These are phyloP conservation scores for Nemania bipapillata DNA, from an alignment of 2,329 filamentous ascomycete genomes.

Conservation along the genomic window DNA sequence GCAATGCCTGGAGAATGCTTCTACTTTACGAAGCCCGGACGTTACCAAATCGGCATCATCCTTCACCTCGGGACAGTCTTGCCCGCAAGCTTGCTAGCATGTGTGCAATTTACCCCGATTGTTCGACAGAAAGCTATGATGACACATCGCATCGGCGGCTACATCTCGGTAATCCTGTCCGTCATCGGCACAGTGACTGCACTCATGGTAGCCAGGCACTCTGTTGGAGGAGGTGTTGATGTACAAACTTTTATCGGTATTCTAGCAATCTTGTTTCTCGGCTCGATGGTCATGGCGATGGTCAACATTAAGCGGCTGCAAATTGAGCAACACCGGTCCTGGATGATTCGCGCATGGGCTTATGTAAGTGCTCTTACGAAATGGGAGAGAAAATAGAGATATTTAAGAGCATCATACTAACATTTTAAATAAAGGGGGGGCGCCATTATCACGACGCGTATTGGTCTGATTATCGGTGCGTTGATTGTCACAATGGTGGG, in stretches of 20 bases:
- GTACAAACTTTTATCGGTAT: constrained; percentile 59
- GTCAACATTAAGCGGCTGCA: constrained; percentile 69
- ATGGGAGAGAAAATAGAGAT: too few species aligned
- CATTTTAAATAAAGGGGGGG: constrained; percentile 53
- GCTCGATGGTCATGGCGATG: constrained; percentile 59
- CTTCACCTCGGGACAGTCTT: constrained; percentile 60
- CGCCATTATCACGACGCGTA: constrained; percentile 63
- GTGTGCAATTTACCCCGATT: constrained; percentile 62
- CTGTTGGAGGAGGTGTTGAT: constrained; percentile 66
- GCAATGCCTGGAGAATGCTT: constrained; percentile 57
- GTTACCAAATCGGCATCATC: constrained; percentile 56
- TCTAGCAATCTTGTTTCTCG: constrained; percentile 58
- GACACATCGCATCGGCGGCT: constrained; percentile 71
- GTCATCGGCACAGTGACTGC: constrained; percentile 60
- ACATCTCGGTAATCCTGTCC: constrained; percentile 62
- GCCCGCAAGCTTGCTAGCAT: constrained; percentile 58
- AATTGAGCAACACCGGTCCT: constrained; percentile 71
- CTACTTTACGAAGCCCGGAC: constrained; percentile 50
- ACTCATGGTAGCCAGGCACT: constrained; percentile 62
- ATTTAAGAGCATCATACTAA: neutral
- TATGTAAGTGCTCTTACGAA: constrained; percentile 52
- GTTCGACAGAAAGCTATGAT: constrained; percentile 61
- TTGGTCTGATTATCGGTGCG: constrained; percentile 58
- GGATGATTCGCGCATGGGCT: constrained; percentile 69
- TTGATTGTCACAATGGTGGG: constrained; percentile 29